Percentiles rank a stretch among this genome's conserved stretches.
Evolutionary conservation across 139 green algal genomes (phyloP).

Genomic region (Pycnococcus provasolii): DNA sequence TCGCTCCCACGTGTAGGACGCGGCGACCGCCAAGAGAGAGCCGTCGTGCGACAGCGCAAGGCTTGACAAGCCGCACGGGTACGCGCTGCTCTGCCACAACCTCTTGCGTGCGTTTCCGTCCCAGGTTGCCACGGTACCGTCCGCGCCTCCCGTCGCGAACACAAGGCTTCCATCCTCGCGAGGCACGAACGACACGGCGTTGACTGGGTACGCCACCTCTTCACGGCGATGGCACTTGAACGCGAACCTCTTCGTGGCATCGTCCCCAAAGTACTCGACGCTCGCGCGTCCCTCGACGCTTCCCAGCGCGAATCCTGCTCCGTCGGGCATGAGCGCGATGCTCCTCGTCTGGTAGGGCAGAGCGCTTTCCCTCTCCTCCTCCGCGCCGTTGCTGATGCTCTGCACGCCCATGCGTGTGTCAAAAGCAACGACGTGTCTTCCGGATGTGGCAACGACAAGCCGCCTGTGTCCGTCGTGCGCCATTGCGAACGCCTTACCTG

Average conservation of each 20-base stretch:
- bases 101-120: no score
- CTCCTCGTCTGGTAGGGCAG: background rate
- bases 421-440: background rate
- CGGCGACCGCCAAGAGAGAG: no score
- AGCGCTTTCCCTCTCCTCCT: background rate
- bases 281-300: conserved; percentile 1
- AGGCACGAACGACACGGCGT: no score
- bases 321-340: background rate
- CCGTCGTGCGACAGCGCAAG: no score
- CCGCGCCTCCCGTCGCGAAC: no score
- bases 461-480: background rate
- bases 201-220: background rate
- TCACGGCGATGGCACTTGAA: conserved; percentile 4
- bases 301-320: background rate
- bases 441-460: background rate
- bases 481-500: conserved; percentile 7
- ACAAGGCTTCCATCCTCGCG: no score
- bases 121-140: no score
- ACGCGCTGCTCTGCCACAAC: no score
- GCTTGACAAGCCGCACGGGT: no score
- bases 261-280: background rate
- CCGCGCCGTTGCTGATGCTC: background rate
- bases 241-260: background rate
- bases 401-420: background rate
- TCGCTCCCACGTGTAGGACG: no score